Evolutionary conservation across 208 protist genomes (phyloP).

Genomic region (Trypanosoma caninum): DNA sequence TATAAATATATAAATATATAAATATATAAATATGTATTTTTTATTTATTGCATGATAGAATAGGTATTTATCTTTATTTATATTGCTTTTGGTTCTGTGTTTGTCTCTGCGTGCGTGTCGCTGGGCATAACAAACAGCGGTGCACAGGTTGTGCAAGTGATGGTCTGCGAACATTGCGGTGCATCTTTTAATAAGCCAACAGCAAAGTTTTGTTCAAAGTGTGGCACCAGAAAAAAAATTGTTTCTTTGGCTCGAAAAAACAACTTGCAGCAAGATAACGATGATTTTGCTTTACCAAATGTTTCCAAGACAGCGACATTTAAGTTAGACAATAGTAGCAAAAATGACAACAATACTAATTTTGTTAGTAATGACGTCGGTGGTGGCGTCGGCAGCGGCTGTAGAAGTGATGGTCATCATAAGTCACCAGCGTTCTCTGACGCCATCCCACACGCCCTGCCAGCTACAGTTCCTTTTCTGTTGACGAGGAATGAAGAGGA

Average conservation of each 20-base stretch:
- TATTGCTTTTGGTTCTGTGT: neutral
- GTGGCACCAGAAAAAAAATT: conserved; percentile 51
- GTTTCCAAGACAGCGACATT: conserved; percentile 1
- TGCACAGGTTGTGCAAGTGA: neutral
- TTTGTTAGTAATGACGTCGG: neutral
- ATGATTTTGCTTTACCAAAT: neutral
- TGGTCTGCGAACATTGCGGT: conserved; percentile 56
- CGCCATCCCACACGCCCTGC: neutral
- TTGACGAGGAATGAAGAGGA: conserved; percentile 3
- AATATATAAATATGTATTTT: conserved; percentile 9
- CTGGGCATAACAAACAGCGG: neutral
- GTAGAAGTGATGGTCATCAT: neutral
- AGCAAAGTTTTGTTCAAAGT: conserved; percentile 84
- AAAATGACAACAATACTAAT: neutral
- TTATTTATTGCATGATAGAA: too few species aligned
- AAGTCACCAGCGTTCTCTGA: neutral
- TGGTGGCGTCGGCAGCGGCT: neutral
- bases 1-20: neutral
- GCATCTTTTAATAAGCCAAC: conserved; percentile 56
- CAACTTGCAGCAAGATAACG: neutral
- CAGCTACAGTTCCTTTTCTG: neutral
- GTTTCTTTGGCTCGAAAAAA: neutral
- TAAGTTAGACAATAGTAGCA: neutral
- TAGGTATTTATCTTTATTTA: neutral
- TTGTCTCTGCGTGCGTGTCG: neutral